A percentile compares a stretch with the other conserved stretches of the same genome.
These are phyloP conservation scores for Termitomyces bulborhizus DNA, from an alignment of 768 basidiomycete genomes.

Conservation along the genomic window DNA sequence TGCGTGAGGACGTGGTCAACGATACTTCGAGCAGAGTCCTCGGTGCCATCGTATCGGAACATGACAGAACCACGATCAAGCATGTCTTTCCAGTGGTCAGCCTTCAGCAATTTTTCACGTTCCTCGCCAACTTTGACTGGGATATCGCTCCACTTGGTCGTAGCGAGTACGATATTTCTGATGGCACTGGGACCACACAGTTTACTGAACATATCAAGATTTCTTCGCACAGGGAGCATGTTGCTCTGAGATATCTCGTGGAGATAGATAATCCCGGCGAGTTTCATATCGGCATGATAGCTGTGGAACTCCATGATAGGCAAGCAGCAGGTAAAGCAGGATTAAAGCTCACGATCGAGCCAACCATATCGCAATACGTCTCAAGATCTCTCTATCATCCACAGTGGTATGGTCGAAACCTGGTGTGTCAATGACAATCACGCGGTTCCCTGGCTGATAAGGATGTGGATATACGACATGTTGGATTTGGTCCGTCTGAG, in stretches of 20 bases:
- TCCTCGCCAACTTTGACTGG: conserved; percentile 4
- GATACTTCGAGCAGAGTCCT: conserved; percentile 5
- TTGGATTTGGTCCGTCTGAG: conserved; percentile 15
- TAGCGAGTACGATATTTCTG: conserved; percentile 40
- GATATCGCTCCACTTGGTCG: conserved; percentile 43
- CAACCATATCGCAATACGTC: conserved; percentile 16
- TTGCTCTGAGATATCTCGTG: conserved; percentile 28
- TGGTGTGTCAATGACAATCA: conserved; percentile 17
- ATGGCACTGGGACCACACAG: conserved; percentile 40
- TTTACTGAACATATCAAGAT: conserved; percentile 40
- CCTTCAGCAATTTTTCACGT: conserved; percentile 9
- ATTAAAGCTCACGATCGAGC: conserved; percentile 10
- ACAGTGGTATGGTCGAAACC: conserved; percentile 18
- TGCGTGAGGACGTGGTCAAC: conserved; percentile 5
- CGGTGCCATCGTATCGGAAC: conserved; percentile 8
- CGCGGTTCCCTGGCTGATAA: background rate
- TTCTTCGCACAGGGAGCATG: conserved; percentile 33
- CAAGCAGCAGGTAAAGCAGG: background rate
- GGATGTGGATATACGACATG: conserved; percentile 13
- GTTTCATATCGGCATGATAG: conserved; percentile 16
- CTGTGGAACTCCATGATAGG: conserved; percentile 6
- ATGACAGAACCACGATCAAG: conserved; percentile 6
- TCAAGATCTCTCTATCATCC: conserved; percentile 16
- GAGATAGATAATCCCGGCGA: conserved; percentile 24
- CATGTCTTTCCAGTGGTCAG: conserved; percentile 12